Evolutionary conservation across 768 basidiomycete species (phyloP).

Genomic region (Hygrophorus pudorinus): DNA sequence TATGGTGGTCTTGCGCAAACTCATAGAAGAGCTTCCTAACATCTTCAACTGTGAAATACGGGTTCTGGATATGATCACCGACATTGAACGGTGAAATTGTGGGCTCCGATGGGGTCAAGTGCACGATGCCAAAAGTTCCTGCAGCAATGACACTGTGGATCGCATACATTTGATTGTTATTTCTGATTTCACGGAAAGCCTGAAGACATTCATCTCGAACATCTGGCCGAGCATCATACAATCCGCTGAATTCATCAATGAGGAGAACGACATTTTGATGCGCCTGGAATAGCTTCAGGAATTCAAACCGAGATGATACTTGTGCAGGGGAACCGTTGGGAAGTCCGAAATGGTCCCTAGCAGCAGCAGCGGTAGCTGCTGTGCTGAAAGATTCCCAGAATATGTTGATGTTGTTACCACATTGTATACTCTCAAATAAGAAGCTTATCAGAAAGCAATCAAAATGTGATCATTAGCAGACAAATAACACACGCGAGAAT

Average conservation of each 20-base stretch:
- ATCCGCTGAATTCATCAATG: slow-evolving; percentile 10
- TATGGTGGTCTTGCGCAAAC: slow-evolving; percentile 1
- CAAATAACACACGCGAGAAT: background rate
- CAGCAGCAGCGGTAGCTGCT: no score
- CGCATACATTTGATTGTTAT: slow-evolving; percentile 1
- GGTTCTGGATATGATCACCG: background rate
- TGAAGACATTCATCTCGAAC: slow-evolving; percentile 7
- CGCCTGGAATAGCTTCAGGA: no score
- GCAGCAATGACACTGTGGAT: slow-evolving; percentile 7
- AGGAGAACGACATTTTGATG: slow-evolving; percentile 11
- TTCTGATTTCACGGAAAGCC: slow-evolving; percentile 8
- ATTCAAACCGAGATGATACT: no score
- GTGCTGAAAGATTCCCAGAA: no score
- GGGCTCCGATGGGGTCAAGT: slow-evolving; percentile 4
- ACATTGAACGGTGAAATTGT: slow-evolving; percentile 6
- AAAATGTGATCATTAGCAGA: no score
- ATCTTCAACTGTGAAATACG: slow-evolving; percentile 1
- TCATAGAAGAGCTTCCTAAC: background rate
- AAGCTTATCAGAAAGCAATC: no score
- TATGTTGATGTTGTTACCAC: no score
- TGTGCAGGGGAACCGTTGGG: no score
- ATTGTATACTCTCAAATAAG: no score
- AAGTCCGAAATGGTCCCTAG: no score
- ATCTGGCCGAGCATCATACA: slow-evolving; percentile 1
- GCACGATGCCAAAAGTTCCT: slow-evolving; percentile 9